Evolutionary conservation across 2,329 filamentous ascomycete species (phyloP), one percentile per base, ranked within the genome.

Genomic region (Leptoxyphium fumago): DNA sequence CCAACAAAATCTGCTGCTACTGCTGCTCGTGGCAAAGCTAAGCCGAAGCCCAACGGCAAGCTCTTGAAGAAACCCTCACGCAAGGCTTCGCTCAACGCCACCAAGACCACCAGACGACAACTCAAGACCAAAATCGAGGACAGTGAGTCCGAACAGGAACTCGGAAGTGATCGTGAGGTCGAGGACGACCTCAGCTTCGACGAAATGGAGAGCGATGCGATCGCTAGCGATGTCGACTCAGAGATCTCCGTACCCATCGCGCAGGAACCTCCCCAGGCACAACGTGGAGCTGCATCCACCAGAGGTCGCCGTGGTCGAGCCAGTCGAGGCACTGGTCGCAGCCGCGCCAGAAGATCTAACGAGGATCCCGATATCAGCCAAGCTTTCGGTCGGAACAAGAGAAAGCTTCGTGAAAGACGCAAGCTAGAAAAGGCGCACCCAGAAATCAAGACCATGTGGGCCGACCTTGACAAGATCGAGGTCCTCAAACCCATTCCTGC

Each of bases 371-470:
- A 39, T 2, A 49, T 54, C 10, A 44, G 42, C 18, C 42, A 43
- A 2, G 50, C 54, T 32, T 45, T 55, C 29, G 51, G 44, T 9
- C 11, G 50, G 8, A 39, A 52, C 40, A 48, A 44, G 15, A 52
- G 60, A 29, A 62, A 61, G 45, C 53, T 57, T 13, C 53, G 56
- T 4, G 74, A 84, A 63, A 76, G 86, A 42, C 64, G 68, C 44
- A 80, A 80, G 48, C 75, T 94, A 1, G 84, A 88, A 52, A 61
- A 66, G 15, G 70, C 82, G 42, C 91, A 98, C 59, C 88, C 89
- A 0, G 74, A 79, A 43, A 74, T 98, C 36, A 69, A 65, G 38
- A 84, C 79, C 0, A 93, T 96, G 84, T 98, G 91, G 91, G 63
- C 74, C 2, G 76, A 83, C 18, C 68, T 96, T 2, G 70, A 81